These are phyloP conservation scores for Trametes maxima DNA, from an alignment of 768 basidiomycete species.

Conservation along the genomic window DNA sequence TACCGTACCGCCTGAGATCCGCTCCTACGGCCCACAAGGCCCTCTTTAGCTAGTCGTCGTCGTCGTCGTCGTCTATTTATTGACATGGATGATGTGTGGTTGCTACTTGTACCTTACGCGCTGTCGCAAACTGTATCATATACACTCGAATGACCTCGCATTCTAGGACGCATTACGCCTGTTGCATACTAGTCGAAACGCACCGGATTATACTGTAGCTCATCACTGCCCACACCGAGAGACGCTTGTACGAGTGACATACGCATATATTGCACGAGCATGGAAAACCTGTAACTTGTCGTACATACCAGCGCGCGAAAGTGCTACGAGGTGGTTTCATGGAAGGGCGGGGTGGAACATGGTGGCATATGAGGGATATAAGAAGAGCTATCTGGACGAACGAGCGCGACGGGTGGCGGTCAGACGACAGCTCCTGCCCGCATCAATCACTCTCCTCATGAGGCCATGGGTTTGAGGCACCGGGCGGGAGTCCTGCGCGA, in stretches of 20 bases:
- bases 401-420: slow-evolving; percentile 4
- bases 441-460: slow-evolving; percentile 14
- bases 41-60: not conserved
- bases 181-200: not conserved
- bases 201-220: not conserved
- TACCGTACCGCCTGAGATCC: slow-evolving; percentile 3
- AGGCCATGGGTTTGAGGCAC: slow-evolving; percentile 13
- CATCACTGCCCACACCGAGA: too few species aligned
- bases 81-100: not conserved
- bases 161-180: not conserved
- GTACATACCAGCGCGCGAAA: not conserved
- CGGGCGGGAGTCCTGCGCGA: slow-evolving; percentile 3
- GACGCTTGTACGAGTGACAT: slow-evolving; percentile 1
- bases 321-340: not conserved
- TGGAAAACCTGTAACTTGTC: not conserved
- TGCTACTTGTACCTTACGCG: slow-evolving; percentile 6
- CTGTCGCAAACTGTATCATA: slow-evolving; percentile 17
- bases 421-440: not conserved
- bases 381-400: slow-evolving; percentile 5
- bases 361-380: not conserved
- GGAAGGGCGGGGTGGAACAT: not conserved
- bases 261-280: slow-evolving; percentile 10
- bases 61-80: slow-evolving; percentile 11
- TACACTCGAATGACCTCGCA: slow-evolving; percentile 1
- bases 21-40: slow-evolving; percentile 5